phyloP scores from a whole-genome alignment of 345 rosid genomes.

The Eucalyptus polyanthemos region DNA sequence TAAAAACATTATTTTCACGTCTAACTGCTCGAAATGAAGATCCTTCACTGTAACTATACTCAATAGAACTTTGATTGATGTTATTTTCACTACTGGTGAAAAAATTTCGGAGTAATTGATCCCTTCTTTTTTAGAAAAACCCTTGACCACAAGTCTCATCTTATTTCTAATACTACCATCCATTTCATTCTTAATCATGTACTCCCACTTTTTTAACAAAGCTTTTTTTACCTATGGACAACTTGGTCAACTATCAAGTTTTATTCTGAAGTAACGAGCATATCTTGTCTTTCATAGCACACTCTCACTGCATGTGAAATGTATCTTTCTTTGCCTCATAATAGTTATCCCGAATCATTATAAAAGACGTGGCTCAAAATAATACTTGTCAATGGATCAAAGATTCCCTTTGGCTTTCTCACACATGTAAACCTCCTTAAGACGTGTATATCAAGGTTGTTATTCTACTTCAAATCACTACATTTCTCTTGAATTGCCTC shows the following conservation, averaged over 20 bases:
- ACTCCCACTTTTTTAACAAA: neutral
- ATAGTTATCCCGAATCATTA: accelerated
- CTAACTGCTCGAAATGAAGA: neutral
- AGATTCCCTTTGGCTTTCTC: neutral
- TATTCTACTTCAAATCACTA: neutral
- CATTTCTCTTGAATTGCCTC: neutral
- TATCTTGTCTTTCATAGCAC: neutral
- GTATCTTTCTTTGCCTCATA: neutral
- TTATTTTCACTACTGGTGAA: neutral
- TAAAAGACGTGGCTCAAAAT: neutral
- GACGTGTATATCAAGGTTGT: neutral
- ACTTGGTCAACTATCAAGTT: neutral
- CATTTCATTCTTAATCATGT: neutral
- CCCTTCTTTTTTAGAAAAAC: neutral
- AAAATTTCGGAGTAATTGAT: neutral
- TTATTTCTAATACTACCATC: neutral
- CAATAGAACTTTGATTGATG: accelerated
- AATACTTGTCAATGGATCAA: neutral
- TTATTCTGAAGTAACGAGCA: neutral
- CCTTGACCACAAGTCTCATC: neutral
- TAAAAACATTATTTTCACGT: neutral
- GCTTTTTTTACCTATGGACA: neutral
- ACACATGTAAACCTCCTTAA: neutral
- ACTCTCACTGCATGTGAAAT: neutral
- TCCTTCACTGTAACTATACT: neutral